Percentiles rank a stretch among this genome's conserved stretches.
phyloP scores from a whole-genome alignment of 179 eudicot genomes.

The Beta corolliflora region DNA sequence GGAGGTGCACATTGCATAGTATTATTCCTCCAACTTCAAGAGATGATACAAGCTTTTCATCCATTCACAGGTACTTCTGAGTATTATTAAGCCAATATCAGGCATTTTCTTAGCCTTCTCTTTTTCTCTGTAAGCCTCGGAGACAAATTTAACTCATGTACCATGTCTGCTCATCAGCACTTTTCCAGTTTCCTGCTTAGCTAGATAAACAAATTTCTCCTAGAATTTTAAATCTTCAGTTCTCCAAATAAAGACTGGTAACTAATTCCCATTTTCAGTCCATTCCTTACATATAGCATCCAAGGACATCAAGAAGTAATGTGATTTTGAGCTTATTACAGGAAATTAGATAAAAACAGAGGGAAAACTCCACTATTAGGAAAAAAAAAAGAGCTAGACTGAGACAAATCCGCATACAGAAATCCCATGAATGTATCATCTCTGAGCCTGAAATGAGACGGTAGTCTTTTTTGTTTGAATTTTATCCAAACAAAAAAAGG shows the following conservation, averaged over 20 bases:
- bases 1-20: background rate
- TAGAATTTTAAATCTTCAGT: background rate
- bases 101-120: background rate
- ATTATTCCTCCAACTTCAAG: conserved; percentile 1
- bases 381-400: background rate
- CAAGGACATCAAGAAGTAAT: background rate
- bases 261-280: background rate
- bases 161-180: background rate
- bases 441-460: background rate
- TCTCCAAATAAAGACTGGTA: background rate
- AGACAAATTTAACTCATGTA: background rate
- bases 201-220: background rate
- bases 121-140: background rate
- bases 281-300: background rate
- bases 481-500: conserved; percentile 26
- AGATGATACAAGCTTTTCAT: background rate
- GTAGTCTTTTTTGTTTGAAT: background rate
- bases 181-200: background rate
- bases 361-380: background rate
- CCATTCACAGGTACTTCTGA: background rate
- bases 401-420: background rate
- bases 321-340: background rate
- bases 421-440: background rate
- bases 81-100: background rate
- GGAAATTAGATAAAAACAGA: background rate